A percentile compares a stretch with the other conserved stretches of the same genome.
Conservation (phyloP, 2,329 filamentous ascomycete species). For the Fusarium nanum region DNA sequence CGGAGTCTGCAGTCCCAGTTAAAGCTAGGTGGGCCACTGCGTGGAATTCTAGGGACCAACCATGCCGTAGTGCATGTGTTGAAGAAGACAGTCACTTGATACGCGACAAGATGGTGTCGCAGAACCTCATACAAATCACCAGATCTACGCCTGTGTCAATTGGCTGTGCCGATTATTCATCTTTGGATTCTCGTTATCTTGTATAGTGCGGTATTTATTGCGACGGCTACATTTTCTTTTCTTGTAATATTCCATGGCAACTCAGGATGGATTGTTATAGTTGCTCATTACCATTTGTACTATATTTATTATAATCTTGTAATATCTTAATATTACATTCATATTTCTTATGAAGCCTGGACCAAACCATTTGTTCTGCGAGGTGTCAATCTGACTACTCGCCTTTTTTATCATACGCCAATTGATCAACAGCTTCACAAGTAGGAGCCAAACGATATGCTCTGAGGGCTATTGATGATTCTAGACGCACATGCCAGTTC, state of each 20-base stretch:
- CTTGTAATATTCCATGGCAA: not conserved
- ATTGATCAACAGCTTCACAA: not conserved
- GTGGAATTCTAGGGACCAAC: not conserved
- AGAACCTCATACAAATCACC: not conserved
- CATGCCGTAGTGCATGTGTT: slow-evolving; percentile 14
- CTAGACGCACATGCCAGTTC: too few relatives aligned
- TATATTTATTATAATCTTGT: not conserved
- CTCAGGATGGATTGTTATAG: not conserved
- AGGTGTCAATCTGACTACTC: too few relatives aligned
- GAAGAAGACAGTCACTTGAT: not conserved
- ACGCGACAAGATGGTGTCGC: not conserved
- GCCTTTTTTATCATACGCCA: too few relatives aligned
- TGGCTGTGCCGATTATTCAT: slow-evolving; percentile 1
- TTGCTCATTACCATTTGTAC: not conserved
- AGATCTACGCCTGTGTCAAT: slow-evolving; percentile 4
- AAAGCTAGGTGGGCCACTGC: not conserved
- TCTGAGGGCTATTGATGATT: too few relatives aligned
- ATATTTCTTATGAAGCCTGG: not conserved
- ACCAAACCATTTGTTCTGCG: too few relatives aligned
- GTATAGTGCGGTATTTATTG: too few relatives aligned
- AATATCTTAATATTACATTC: not conserved
- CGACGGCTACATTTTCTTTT: not conserved
- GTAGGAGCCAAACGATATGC: not conserved
- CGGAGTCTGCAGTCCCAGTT: slow-evolving; percentile 13
- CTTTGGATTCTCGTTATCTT: rapidly evolving